Conservation (phyloP, 1,139 yeast species). For the Yamadazyma siamensis region DNA sequence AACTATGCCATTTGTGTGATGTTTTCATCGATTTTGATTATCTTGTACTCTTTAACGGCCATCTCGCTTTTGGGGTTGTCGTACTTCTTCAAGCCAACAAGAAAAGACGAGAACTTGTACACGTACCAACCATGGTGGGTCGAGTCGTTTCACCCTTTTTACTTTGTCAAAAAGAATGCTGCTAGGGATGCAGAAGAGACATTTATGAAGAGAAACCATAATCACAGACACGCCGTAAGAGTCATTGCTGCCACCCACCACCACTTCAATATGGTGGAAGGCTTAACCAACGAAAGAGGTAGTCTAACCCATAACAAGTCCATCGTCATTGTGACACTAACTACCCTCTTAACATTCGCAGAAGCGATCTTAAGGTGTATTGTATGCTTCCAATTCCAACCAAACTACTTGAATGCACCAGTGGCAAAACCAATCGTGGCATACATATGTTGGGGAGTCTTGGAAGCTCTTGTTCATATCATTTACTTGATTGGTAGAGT, state of each 20-base stretch:
- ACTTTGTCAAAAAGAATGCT: constrained; percentile 38
- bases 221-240: constrained; percentile 42
- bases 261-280: constrained; percentile 40
- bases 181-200: constrained; percentile 39
- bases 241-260: constrained; percentile 46
- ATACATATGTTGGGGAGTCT: constrained; percentile 39
- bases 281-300: constrained; percentile 39
- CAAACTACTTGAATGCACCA: constrained; percentile 8
- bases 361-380: constrained; percentile 31
- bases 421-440: constrained; percentile 25
- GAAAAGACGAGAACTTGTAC: constrained; percentile 40
- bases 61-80: constrained; percentile 34
- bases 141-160: constrained; percentile 40
- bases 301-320: constrained; percentile 35
- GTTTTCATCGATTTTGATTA: constrained; percentile 28
- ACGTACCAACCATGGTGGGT: constrained; percentile 51
- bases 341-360: constrained; percentile 32
- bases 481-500: constrained; percentile 42
- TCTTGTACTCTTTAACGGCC: constrained; percentile 35
- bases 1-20: constrained; percentile 29
- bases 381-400: constrained; percentile 28
- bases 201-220: constrained; percentile 42
- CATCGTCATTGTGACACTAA: constrained; percentile 26
- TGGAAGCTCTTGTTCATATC: constrained; percentile 33
- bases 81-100: constrained; percentile 40